Conservation (phyloP, 2,329 filamentous ascomycete species). For the Simplicillium aogashimaense region DNA sequence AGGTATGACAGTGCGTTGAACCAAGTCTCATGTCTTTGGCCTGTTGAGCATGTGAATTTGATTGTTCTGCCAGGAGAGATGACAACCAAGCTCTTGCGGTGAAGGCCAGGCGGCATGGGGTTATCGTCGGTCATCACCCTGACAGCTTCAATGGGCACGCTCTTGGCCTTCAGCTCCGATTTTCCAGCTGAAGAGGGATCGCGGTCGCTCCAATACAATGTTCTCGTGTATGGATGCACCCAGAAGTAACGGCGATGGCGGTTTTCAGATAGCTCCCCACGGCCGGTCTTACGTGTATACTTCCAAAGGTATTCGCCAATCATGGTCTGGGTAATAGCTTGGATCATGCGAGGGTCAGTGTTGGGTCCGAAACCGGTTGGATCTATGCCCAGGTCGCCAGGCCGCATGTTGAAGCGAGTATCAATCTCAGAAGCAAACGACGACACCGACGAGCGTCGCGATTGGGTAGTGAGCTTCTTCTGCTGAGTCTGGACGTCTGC, state of each 20-base stretch:
- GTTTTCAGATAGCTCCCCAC: conserved; percentile 78
- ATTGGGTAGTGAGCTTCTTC: conserved; percentile 22
- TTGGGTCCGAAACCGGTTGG: conserved; percentile 53
- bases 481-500: conserved; percentile 36
- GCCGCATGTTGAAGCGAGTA: conserved; percentile 70
- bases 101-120: conserved; percentile 85
- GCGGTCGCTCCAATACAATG: conserved; percentile 90
- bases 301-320: conserved; percentile 99
- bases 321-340: conserved; percentile 98
- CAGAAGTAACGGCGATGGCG: conserved; percentile 95
- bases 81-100: conserved; percentile 87
- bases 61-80: conserved; percentile 80
- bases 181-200: conserved; percentile 76
- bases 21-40: conserved; percentile 95
- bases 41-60: conserved; percentile 90
- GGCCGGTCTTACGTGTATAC: conserved; percentile 91
- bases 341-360: conserved; percentile 96
- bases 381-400: conserved; percentile 41
- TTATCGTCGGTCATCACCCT: conserved; percentile 91
- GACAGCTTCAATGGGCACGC: conserved; percentile 86
- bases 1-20: conserved; percentile 95
- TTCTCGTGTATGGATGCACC: conserved; percentile 96
- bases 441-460: conserved; percentile 70
- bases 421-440: conserved; percentile 95
- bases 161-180: conserved; percentile 70